Evolutionary conservation across 129 eudicot species (phyloP).

Genomic region (Chrysanthemum seticuspe): DNA sequence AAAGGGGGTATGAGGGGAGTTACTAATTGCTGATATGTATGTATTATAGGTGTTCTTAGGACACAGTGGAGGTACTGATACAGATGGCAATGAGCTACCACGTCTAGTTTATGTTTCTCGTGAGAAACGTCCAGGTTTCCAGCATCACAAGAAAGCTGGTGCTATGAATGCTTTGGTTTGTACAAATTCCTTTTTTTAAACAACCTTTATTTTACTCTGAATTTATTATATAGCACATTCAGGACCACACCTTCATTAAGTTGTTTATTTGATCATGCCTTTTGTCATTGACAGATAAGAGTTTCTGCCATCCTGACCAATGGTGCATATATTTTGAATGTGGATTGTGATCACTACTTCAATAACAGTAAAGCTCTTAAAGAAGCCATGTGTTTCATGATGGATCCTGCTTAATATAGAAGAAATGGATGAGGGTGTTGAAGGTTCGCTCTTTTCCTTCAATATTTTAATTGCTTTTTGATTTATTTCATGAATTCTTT

Average conservation of each 20-base stretch:
- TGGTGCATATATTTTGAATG: conserved; percentile 80
- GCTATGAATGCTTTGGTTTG: conserved; percentile 70
- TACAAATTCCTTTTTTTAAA: not conserved
- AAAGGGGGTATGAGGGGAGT: not conserved
- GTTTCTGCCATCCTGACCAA: conserved; percentile 87
- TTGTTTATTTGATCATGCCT: not conserved
- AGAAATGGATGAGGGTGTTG: conserved; percentile 47
- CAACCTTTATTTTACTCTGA: not conserved
- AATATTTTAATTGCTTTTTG: not conserved
- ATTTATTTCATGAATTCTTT: not conserved
- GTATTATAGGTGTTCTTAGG: conserved; percentile 54
- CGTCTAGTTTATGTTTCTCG: conserved; percentile 69
- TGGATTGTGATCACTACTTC: conserved; percentile 95
- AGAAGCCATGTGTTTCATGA: conserved; percentile 97
- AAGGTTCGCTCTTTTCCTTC: conserved; percentile 27
- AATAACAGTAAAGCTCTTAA: conserved; percentile 88
- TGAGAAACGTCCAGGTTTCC: conserved; percentile 69
- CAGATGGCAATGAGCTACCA: conserved; percentile 58
- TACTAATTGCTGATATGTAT: conserved; percentile 5
- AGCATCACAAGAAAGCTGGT: conserved; percentile 71
- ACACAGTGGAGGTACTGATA: conserved; percentile 56
- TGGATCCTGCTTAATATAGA: conserved; percentile 69
- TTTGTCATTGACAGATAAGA: conserved; percentile 53
- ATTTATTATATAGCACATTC: too few species aligned
- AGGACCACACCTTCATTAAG: not conserved